These are phyloP conservation scores for Nelumbo lutea DNA, from an alignment of 164 flowering plant genomes.

Conservation along the genomic window DNA sequence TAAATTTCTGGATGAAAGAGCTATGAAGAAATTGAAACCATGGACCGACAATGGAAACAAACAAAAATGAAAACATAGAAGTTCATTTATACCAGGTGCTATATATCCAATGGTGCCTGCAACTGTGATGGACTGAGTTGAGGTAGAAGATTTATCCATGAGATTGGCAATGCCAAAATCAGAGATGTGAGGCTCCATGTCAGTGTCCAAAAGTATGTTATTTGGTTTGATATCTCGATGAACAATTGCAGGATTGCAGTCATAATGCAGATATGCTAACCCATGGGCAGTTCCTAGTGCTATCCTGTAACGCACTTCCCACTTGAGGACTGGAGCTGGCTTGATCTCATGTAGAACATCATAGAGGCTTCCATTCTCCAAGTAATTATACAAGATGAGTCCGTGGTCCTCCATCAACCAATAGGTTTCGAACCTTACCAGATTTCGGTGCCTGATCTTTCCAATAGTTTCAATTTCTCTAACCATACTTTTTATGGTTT, in stretches of 20 bases:
- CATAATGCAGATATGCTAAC: conserved; percentile 69
- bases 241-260: conserved; percentile 42
- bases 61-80: no score
- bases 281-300: conserved; percentile 79
- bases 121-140: conserved; percentile 29
- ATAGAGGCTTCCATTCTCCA: conserved; percentile 78
- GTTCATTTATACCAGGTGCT: conserved; percentile 64
- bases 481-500: conserved; percentile 34
- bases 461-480: conserved; percentile 67
- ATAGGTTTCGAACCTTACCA: conserved; percentile 13
- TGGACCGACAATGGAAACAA: no score
- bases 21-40: no score
- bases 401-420: conserved; percentile 74
- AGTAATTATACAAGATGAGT: conserved; percentile 54
- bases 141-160: conserved; percentile 47
- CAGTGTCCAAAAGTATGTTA: conserved; percentile 70
- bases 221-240: conserved; percentile 50
- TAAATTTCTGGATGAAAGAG: no score
- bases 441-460: conserved; percentile 10
- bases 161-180: conserved; percentile 40
- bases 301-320: conserved; percentile 56
- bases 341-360: conserved; percentile 48
- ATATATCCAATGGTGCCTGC: conserved; percentile 27
- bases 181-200: conserved; percentile 62
- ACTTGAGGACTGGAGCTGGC: conserved; percentile 33